A percentile compares a stretch with the other conserved stretches of the same genome.
Evolutionary conservation across 371 early-diverging fungal species (phyloP).

Genomic region (Rhizopus arrhizus): DNA sequence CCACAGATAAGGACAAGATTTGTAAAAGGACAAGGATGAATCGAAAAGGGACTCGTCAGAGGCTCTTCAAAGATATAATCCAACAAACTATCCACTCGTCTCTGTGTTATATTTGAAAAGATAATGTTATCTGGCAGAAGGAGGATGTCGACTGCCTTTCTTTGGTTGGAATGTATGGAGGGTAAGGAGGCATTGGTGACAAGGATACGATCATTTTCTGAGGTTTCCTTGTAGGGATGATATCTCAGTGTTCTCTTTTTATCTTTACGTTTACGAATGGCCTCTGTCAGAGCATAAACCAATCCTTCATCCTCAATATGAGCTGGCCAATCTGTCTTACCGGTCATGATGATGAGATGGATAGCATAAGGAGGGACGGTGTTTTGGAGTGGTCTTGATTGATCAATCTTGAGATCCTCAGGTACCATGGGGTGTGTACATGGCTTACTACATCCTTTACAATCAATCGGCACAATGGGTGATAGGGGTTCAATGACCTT

Average conservation of each 20-base stretch:
- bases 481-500: constrained; percentile 23
- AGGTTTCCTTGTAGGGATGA: constrained; percentile 13
- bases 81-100: constrained; percentile 27
- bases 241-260: constrained; percentile 13
- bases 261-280: constrained; percentile 23
- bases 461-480: constrained; percentile 27
- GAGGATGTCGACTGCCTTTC: constrained; percentile 29
- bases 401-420: constrained; percentile 34
- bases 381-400: constrained; percentile 35
- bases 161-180: constrained; percentile 25
- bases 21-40: constrained; percentile 27
- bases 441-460: constrained; percentile 34
- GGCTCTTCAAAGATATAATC: constrained; percentile 42
- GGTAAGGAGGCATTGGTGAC: constrained; percentile 37
- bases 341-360: constrained; percentile 40
- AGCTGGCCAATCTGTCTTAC: constrained; percentile 39
- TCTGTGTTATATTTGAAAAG: constrained; percentile 39
- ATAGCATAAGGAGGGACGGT: constrained; percentile 44
- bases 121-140: constrained; percentile 44
- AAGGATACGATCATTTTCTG: constrained; percentile 28
- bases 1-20: constrained; percentile 41
- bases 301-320: constrained; percentile 48
- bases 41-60: constrained; percentile 25
- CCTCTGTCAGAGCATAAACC: constrained; percentile 30
- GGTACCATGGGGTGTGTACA: constrained; percentile 39